phyloP scores from a whole-genome alignment of 2,329 filamentous ascomycete genomes.

The Colletotrichum tabaci region DNA sequence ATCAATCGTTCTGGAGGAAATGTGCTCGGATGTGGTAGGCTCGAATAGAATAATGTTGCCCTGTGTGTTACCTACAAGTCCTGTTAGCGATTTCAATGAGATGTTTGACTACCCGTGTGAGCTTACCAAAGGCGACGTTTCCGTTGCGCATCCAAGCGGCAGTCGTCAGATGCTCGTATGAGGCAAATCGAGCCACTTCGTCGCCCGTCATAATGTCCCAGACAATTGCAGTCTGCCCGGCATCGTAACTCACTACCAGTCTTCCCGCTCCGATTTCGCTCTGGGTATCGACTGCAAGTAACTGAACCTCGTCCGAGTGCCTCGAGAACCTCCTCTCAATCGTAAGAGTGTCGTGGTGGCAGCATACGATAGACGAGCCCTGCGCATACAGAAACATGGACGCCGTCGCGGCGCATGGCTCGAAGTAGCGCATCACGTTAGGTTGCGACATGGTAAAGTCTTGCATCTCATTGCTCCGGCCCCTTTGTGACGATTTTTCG shows the following conservation, averaged over 20 bases:
- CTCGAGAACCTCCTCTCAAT: slow-evolving; percentile 89
- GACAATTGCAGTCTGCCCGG: slow-evolving; percentile 90
- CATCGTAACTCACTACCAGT: slow-evolving; percentile 93
- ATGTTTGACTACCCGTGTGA: slow-evolving; percentile 12
- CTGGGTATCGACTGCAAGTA: slow-evolving; percentile 91
- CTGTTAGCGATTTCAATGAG: slow-evolving; percentile 46
- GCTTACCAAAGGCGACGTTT: slow-evolving; percentile 94
- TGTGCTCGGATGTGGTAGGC: slow-evolving; percentile 91
- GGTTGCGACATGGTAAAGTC: slow-evolving; percentile 69
- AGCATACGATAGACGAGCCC: slow-evolving; percentile 84
- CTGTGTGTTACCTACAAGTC: slow-evolving; percentile 82
- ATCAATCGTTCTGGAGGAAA: slow-evolving; percentile 88
- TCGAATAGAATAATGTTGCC: slow-evolving; percentile 97
- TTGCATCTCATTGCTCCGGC: slow-evolving; percentile 61
- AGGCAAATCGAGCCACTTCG: slow-evolving; percentile 91
- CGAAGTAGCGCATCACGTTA: slow-evolving; percentile 73
- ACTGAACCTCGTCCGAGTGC: slow-evolving; percentile 85
- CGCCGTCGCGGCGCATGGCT: slow-evolving; percentile 91
- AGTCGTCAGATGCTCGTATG: slow-evolving; percentile 87
- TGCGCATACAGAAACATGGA: slow-evolving; percentile 93
- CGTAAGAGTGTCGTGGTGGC: slow-evolving; percentile 92
- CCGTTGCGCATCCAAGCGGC: slow-evolving; percentile 98
- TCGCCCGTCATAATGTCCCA: slow-evolving; percentile 96
- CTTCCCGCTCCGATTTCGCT: slow-evolving; percentile 89
- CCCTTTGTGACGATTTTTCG: slow-evolving; percentile 65